Percentiles rank a stretch among this genome's conserved stretches.
These are phyloP conservation scores for Daldinia loculata DNA, from an alignment of 495 filamentous ascomycete species.

Conservation along the genomic window DNA sequence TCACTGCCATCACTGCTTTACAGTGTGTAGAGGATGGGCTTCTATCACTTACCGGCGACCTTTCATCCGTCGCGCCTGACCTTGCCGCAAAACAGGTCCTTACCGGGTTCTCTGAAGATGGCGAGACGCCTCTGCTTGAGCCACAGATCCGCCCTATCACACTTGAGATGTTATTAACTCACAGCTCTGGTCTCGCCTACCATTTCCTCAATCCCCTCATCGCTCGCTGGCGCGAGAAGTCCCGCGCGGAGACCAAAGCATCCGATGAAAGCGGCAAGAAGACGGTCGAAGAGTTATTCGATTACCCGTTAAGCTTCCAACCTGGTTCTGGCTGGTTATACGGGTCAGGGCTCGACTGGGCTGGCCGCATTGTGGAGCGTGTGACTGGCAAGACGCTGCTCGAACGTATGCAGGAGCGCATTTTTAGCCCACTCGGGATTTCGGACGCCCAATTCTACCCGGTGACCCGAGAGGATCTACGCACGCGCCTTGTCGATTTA, in stretches of 20 bases:
- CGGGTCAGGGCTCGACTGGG: not conserved
- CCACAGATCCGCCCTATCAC: not conserved
- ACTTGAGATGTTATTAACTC: not conserved
- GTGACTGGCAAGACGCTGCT: not conserved
- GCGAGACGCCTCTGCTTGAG: not conserved
- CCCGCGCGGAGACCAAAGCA: not conserved
- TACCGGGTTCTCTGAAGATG: not conserved
- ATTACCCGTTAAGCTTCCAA: not conserved
- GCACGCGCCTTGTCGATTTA: not conserved
- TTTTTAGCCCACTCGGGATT: not conserved
- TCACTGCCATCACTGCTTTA: not conserved
- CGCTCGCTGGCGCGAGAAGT: not conserved
- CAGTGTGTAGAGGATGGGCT: not conserved
- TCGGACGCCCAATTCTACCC: not conserved
- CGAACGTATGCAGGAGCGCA: not conserved
- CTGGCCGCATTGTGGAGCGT: not conserved
- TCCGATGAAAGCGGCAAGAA: not conserved
- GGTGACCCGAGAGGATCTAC: not conserved
- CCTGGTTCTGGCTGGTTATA: not conserved
- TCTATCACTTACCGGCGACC: not conserved
- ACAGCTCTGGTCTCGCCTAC: not conserved
- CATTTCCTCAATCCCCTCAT: not conserved
- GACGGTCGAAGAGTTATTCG: not conserved
- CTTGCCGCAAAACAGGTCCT: not conserved
- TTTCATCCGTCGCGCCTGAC: not conserved